Conservation (phyloP, 129 eudicot species). For the Flaveria robusta region DNA sequence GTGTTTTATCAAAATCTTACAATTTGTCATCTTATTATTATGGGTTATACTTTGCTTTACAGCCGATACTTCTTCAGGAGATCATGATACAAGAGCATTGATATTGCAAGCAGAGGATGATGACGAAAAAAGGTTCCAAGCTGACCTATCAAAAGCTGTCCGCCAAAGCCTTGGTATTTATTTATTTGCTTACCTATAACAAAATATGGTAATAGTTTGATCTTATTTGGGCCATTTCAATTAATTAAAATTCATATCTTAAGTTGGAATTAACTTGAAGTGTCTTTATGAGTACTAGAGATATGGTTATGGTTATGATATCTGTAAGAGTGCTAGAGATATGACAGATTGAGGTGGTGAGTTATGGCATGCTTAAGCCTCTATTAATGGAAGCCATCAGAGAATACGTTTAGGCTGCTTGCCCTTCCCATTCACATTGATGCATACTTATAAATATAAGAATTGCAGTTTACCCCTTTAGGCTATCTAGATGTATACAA, state of each 20-base stretch:
- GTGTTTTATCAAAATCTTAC: background rate
- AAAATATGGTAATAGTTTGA: background rate
- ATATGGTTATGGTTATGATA: background rate
- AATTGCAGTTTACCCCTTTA: no score
- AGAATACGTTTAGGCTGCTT: no score
- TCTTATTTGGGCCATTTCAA: conserved; percentile 3
- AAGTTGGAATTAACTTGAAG: background rate
- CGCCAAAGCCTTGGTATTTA: conserved; percentile 87
- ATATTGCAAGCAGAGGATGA: conserved; percentile 70
- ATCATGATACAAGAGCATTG: conserved; percentile 49
- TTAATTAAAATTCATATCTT: conserved; percentile 8
- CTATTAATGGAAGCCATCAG: background rate
- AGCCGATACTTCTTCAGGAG: conserved; percentile 39
- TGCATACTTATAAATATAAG: no score
- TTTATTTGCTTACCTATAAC: background rate
- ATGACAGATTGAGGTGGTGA: background rate
- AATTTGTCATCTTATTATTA: no score
- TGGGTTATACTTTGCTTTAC: conserved; percentile 23
- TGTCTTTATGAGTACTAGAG: background rate
- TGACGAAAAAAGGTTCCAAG: conserved; percentile 91
- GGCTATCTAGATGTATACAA: no score
- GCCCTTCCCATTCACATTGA: no score
- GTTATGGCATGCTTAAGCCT: background rate
- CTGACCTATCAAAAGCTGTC: conserved; percentile 90
- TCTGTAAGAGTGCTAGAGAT: background rate